Evolutionary conservation across 345 rosid species (phyloP), one percentile per base, ranked within the genome.

Genomic region (Pistacia integerrima): DNA sequence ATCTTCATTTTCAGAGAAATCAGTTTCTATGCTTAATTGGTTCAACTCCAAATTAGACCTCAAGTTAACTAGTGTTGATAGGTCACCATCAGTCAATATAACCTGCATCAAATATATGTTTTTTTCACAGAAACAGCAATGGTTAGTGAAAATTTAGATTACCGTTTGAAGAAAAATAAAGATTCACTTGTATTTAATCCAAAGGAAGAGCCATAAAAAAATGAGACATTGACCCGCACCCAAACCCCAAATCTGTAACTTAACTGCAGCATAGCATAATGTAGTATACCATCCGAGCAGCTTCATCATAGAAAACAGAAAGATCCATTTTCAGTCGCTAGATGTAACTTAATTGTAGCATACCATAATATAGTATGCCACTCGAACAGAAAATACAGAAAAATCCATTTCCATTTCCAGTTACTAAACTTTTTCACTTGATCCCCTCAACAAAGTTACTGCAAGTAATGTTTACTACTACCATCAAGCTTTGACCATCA

Each of bases 41-140:
- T 90, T 90, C 76, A 78, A 81, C 79, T 85, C 92, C 83, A 91
- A 83, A 80, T 90, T 91, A 75, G 80, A 80, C 80, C 87, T 89
- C 97, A 92, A 85, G 82, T 92, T 94, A 77, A 91, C 82, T 38
- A 94, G 85, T 74, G 97, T 88, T 64, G 88, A 82, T 69, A 85
- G 83, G 77, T 92, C 93, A 16, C 97, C 97, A 20, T 92, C 97
- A 67, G 86, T 90, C 77, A 94, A 72, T 77, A 86, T 85, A 82
- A 91, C 97, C 97, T 92, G 87, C 73, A 84, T 44, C 65, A 73
- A 28, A 38, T 28, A 55, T 38, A 46, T 59, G 51, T 22, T 25
- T 8, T 38, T 67, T 38, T 38, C 55, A 73, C 6, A 57, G 60
- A 74, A 63, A n/a, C 10, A 64, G 5, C 4, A 16, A 30, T 16